Base-by-base conservation (phyloP, 2,329 filamentous ascomycete genomes). In the Fusarium nurragi region DNA sequence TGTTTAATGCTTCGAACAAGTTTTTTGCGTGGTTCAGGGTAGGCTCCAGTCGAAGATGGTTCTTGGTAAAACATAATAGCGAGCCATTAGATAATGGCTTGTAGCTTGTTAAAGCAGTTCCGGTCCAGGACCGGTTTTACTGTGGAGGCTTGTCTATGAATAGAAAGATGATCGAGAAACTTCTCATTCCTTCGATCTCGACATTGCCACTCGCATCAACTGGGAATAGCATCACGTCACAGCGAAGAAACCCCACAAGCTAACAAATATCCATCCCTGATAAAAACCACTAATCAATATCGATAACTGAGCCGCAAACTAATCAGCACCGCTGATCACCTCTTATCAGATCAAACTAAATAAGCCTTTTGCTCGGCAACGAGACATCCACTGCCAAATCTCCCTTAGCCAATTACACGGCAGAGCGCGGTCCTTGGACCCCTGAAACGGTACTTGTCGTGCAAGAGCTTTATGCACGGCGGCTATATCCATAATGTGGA, bases 401-500 rank as follows among this genome's bases (percentile, higher is more conserved):
- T 8, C 14, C 40, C 8, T 26, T 32, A 64, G 28, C 66, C 68
- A 71, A 70, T 67, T 36, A 57, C 38, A 53, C 1, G 30, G 6
- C 22, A 37, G 19, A 30, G 19, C 44, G 26, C 26, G 18, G 59
- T 30, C 48, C 49, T 55, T 63, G 67, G 68, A 71, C 68, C 68
- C 68, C 55, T 67, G 67, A 67, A 71, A 63, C 28, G 46, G 58
- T 49, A 60, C 45, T 37, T 60, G n/a, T 54, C 21, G 34, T 38
- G 41, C 32, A 37, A 49, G 28, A 59, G 40, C 51, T 55, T 58
- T 60, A 69, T 69, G 63, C 65, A 56, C 49, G 55, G 68, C 68
- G 68, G 65, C 56, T 68, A 57, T 50, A 64, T 38, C 58, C 56
- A 61, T 59, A 60, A 16, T 46, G 68, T 71, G 68, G 65, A 68